These are phyloP conservation scores for Perkinsela sp. DNA, from an alignment of 208 protist species.

Conservation along the genomic window DNA sequence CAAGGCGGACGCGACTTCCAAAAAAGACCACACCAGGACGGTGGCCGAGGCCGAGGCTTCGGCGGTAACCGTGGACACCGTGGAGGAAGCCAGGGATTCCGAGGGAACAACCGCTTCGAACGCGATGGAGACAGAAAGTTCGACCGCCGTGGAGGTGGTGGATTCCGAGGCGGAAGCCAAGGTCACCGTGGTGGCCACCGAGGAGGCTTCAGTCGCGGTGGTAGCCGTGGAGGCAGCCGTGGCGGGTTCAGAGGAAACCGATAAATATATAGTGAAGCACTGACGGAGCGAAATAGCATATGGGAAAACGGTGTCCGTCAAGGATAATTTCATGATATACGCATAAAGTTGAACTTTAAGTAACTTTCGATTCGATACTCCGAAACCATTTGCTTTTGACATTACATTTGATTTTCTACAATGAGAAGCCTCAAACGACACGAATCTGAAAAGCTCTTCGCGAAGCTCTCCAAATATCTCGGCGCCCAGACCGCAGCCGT, in stretches of 20 bases:
- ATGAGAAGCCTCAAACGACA: constrained; percentile 53
- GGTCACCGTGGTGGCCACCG: background rate
- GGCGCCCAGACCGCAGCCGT: constrained; percentile 53
- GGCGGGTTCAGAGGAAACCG: too few relatives aligned
- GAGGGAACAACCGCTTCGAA: background rate
- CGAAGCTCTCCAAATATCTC: constrained; percentile 68
- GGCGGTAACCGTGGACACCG: background rate
- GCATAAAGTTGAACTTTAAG: too few relatives aligned
- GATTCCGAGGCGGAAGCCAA: background rate
- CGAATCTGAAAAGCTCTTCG: constrained; percentile 58
- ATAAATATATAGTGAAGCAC: too few relatives aligned
- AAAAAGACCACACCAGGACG: background rate
- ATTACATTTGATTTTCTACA: background rate
- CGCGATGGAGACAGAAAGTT: background rate
- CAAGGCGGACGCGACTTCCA: background rate
- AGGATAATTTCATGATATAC: too few relatives aligned
- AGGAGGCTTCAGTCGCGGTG: background rate
- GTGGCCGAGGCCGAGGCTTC: background rate
- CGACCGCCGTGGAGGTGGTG: background rate
- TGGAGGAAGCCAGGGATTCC: background rate
- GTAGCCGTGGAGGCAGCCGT: too few relatives aligned
- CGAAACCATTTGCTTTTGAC: too few relatives aligned
- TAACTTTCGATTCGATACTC: too few relatives aligned
- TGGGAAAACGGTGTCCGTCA: too few relatives aligned
- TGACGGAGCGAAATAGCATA: too few relatives aligned